phyloP scores from a whole-genome alignment of 306 rosid genomes.

The Medicago lupulina region DNA sequence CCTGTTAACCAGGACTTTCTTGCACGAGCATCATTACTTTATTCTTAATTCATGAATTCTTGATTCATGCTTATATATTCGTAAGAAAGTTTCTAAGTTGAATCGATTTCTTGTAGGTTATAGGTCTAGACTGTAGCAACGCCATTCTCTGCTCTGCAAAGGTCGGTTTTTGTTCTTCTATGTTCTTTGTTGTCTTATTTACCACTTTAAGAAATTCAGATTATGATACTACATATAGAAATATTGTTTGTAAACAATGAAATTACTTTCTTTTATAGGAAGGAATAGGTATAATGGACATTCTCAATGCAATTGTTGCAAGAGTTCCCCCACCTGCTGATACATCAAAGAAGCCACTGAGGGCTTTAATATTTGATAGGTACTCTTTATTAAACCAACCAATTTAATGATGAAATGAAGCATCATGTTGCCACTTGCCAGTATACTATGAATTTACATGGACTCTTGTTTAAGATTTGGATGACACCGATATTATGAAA shows the following conservation, averaged over 20 bases:
- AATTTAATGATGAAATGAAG: constrained; percentile 31
- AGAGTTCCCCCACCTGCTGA: constrained; percentile 82
- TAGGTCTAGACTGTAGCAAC: constrained; percentile 87
- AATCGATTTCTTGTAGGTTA: constrained; percentile 58
- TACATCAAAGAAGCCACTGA: constrained; percentile 67
- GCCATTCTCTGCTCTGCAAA: constrained; percentile 93
- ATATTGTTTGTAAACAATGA: constrained; percentile 24
- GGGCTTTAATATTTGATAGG: constrained; percentile 96
- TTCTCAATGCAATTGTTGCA: constrained; percentile 76
- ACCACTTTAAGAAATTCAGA: constrained; percentile 11
- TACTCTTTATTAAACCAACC: constrained; percentile 36
- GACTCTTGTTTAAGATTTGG: constrained; percentile 31
- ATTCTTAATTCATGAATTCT: constrained; percentile 19
- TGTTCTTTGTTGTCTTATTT: constrained; percentile 17
- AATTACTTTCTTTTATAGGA: constrained; percentile 59
- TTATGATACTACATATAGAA: not conserved
- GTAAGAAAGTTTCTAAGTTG: constrained; percentile 23
- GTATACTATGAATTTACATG: constrained; percentile 9
- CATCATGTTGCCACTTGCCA: constrained; percentile 6
- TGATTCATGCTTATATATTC: constrained; percentile 25
- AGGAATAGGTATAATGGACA: constrained; percentile 84
- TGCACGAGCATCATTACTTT: constrained; percentile 31
- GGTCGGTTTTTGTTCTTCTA: constrained; percentile 55
- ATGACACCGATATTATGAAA: constrained; percentile 27
- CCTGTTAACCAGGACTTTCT: constrained; percentile 21